Conservation (phyloP, 805 yeast species). For the Wickerhamomyces strasburgensis region DNA sequence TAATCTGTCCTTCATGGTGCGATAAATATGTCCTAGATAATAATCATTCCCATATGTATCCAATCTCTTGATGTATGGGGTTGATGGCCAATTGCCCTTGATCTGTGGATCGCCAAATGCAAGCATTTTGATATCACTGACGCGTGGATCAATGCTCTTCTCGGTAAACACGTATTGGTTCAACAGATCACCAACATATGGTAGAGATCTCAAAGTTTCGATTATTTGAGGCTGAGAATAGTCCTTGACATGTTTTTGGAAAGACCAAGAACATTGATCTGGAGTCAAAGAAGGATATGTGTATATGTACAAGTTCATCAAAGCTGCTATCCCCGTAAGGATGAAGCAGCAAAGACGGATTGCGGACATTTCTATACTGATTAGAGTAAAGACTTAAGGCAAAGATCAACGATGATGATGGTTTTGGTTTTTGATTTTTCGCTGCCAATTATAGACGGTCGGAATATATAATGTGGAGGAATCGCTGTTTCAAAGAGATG, state of each 20-base stretch:
- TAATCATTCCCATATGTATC: conserved; percentile 90
- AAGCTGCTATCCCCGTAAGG: conserved; percentile 32
- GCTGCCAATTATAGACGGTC: too few relatives aligned
- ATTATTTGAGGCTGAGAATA: conserved; percentile 6
- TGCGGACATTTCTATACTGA: conserved; percentile 16
- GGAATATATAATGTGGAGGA: too few relatives aligned
- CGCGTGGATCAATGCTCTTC: conserved; percentile 8
- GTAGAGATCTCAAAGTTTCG: conserved; percentile 9
- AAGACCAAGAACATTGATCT: conserved; percentile 56
- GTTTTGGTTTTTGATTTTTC: too few relatives aligned
- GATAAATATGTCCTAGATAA: conserved; percentile 79
- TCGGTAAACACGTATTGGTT: conserved; percentile 27
- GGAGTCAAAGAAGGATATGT: conserved; percentile 67
- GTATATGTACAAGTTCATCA: conserved; percentile 60
- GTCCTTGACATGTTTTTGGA: conserved; percentile 18
- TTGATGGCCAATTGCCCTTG: conserved; percentile 75
- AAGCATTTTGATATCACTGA: conserved; percentile 53
- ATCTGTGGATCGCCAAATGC: conserved; percentile 98
- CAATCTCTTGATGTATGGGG: conserved; percentile 65
- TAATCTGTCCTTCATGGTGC: conserved; percentile 55
- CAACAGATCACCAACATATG: conserved; percentile 21
- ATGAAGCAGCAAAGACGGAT: conserved; percentile 22
- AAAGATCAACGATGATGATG: too few relatives aligned
- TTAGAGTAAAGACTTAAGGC: too few relatives aligned
- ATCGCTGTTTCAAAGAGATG: too few relatives aligned